Evolutionary conservation across 2,329 filamentous ascomycete species (phyloP), one percentile per base, ranked within the genome.

Genomic region (Clathrospora elynae): DNA sequence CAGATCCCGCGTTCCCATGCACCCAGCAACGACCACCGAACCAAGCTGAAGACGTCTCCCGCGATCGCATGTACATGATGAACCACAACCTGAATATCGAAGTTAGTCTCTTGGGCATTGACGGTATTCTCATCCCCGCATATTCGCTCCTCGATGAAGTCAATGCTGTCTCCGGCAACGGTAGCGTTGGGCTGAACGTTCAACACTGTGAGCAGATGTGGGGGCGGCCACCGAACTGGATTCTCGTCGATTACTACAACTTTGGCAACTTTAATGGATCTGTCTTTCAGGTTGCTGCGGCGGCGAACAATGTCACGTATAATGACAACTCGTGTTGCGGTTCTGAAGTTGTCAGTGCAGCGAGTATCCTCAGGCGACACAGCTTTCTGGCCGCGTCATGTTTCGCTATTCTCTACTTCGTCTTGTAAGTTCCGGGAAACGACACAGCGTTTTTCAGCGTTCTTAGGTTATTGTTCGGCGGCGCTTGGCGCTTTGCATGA

Each of bases 11-110:
- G 1, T 95, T 96, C 66, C 90, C 90, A 0, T 96, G 91, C 73
- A 84, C 75, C 0, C 77, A 85, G 24, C 82, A 96, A 64, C 84
- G 91, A 0, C 90, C 91, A 0, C 88, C 88, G 0, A 74, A 80
- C 29, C 73, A 95, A 43, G 60, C 73, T 2, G 61, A 66, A 0
- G 71, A 77, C 2, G 76, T 81, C 6, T 64, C 65, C 0, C 73
- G 75, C 44, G 75, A 84, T 19, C 79, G 84, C 29, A 77, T 95
- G 71, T 95, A 91, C 66, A 78, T 96, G 62, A 81, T 87, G 61
- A 96, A 96, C 71, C 91, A 96, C 74, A 96, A 96, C 66, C 78
- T 96, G 45, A 96, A 96, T 67, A 79, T 86, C 46, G 74, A 78
- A 3, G 39, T 66, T n/a, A 28, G 17, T 3, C 30, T 59, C 1